phyloP scores from a whole-genome alignment of 768 basidiomycete genomes.

The Auricularia auricula-judae region DNA sequence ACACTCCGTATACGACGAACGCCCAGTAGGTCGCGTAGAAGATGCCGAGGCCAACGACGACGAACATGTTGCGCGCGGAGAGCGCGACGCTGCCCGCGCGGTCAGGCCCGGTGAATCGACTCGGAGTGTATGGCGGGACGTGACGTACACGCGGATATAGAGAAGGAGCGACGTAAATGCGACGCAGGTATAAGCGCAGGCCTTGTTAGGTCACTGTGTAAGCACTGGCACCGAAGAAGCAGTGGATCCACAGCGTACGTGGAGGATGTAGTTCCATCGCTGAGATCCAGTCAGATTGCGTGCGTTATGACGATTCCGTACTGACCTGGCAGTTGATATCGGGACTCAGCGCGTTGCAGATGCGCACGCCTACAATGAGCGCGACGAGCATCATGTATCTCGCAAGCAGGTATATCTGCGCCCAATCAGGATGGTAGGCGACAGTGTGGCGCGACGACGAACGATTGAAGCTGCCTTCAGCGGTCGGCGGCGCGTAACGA shows the following conservation, averaged over 20 bases:
- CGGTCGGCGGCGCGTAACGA: not conserved
- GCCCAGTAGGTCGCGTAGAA: not conserved
- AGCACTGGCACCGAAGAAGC: too few species aligned
- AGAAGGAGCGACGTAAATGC: not conserved
- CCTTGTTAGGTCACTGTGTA: not conserved
- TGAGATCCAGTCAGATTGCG: not conserved
- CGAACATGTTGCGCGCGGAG: not conserved
- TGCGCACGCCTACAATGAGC: not conserved
- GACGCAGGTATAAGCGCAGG: not conserved
- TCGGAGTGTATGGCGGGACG: not conserved
- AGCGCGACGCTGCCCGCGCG: not conserved
- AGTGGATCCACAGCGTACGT: not conserved
- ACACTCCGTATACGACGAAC: not conserved
- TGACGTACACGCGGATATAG: not conserved
- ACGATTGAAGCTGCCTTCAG: not conserved
- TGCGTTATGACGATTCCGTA: not conserved
- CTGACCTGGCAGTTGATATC: not conserved
- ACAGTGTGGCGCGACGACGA: not conserved
- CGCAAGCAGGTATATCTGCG: not conserved
- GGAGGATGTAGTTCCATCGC: not conserved
- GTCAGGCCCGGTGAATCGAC: not conserved
- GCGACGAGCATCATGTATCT: not conserved
- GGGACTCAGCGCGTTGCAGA: not conserved
- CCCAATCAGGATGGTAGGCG: not conserved
- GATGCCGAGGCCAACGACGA: not conserved